Percentiles rank a stretch among this genome's conserved stretches.
Evolutionary conservation across 1,139 yeast species (phyloP).

Genomic region (Geotrichum restrictum): DNA sequence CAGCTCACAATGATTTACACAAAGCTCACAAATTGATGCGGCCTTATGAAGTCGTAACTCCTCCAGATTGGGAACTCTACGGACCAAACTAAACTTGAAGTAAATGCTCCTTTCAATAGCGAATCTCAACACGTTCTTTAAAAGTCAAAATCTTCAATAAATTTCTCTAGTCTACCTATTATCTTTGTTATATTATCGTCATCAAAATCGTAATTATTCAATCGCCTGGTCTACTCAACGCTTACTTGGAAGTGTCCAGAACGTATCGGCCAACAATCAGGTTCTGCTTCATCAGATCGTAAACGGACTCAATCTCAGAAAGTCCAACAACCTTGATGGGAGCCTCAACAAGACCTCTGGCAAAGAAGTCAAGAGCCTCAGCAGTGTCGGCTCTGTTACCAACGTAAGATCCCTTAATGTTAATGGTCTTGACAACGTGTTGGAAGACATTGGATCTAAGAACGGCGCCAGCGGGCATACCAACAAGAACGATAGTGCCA

Average conservation of each 20-base stretch:
- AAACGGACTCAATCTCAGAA: conserved; percentile 56
- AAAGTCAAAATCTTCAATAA: too few relatives aligned
- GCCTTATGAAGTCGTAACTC: too few relatives aligned
- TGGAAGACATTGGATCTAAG: conserved; percentile 58
- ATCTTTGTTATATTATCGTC: too few relatives aligned
- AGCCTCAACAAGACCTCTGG: conserved; percentile 62
- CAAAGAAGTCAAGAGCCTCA: conserved; percentile 70
- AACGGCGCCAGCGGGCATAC: conserved; percentile 70
- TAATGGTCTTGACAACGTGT: conserved; percentile 61
- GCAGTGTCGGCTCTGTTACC: conserved; percentile 77
- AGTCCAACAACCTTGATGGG: conserved; percentile 66
- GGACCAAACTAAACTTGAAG: too few relatives aligned
- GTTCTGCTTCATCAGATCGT: conserved; percentile 65
- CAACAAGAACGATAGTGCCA: conserved; percentile 77
- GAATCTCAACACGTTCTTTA: too few relatives aligned
- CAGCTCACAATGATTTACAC: too few relatives aligned
- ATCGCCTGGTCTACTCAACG: not conserved
- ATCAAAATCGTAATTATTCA: too few relatives aligned
- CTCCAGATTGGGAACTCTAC: too few relatives aligned
- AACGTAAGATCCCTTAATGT: conserved; percentile 69
- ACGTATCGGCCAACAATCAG: conserved; percentile 71
- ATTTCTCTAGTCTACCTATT: too few relatives aligned
- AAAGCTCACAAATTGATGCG: too few relatives aligned
- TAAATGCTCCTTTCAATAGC: too few relatives aligned
- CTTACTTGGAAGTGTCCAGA: conserved; percentile 49